Conservation (phyloP, 2,329 filamentous ascomycete species). For the Colletotrichum truncatum region DNA sequence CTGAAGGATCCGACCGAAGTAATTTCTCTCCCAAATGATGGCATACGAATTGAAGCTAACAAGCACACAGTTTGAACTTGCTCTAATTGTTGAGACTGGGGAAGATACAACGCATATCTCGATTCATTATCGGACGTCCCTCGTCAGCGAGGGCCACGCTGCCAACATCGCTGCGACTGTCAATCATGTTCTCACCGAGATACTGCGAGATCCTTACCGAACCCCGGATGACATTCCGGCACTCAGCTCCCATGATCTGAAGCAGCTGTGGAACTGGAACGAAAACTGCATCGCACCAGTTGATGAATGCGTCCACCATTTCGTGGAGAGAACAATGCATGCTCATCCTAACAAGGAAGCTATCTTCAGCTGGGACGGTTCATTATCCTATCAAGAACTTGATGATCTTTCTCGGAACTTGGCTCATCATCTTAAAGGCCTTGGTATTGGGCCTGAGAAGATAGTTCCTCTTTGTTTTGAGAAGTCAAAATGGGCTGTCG, state of each 20-base stretch:
- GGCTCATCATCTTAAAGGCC: constrained; percentile 9
- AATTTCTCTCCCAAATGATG: background rate
- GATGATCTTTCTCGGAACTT: constrained; percentile 18
- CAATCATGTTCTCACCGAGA: constrained; percentile 34
- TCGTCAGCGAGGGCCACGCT: constrained; percentile 32
- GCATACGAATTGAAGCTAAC: background rate
- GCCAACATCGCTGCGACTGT: constrained; percentile 43
- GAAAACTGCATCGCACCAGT: constrained; percentile 20
- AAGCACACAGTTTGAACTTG: constrained; percentile 1
- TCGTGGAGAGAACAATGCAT: background rate
- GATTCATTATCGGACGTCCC: constrained; percentile 23
- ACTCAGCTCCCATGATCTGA: constrained; percentile 29
- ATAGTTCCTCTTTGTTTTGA: constrained; percentile 15
- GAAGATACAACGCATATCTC: background rate
- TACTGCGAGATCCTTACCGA: background rate
- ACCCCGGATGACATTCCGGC: constrained; percentile 18
- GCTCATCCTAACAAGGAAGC: constrained; percentile 24
- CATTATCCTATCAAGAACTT: constrained; percentile 40
- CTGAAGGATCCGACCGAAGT: constrained; percentile 8
- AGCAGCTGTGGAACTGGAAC: constrained; percentile 34
- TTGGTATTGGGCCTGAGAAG: background rate
- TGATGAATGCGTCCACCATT: constrained; percentile 32
- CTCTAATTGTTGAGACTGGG: constrained; percentile 5
- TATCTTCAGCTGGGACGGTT: constrained; percentile 40
- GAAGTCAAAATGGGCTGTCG: constrained; percentile 32